Percentiles rank a stretch among this genome's conserved stretches.
phyloP scores from a whole-genome alignment of 169 alveolate species.

The Plasmodium berghei region DNA sequence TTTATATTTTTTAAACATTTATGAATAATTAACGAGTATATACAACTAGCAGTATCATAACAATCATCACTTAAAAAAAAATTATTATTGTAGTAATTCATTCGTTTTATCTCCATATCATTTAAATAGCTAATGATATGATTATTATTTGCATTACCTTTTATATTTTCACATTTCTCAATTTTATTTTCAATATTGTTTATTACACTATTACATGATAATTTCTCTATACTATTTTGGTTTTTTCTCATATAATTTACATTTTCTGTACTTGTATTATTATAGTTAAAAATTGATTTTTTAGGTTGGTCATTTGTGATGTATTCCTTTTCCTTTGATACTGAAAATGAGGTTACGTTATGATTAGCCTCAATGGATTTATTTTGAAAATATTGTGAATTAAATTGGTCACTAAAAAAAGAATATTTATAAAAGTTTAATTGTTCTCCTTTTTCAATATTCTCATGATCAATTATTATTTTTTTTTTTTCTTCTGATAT shows the following conservation, averaged over 20 bases:
- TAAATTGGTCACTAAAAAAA: neutral
- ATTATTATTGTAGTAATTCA: slow-evolving; percentile 47
- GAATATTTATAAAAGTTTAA: slow-evolving; percentile 18
- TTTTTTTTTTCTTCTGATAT: slow-evolving; percentile 71
- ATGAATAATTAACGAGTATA: slow-evolving; percentile 33
- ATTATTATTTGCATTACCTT: neutral
- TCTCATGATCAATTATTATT: slow-evolving; percentile 18
- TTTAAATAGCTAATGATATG: slow-evolving; percentile 13
- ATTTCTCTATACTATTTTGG: neutral
- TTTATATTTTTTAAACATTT: slow-evolving; percentile 56
- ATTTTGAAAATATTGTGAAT: neutral
- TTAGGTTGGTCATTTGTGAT: neutral
- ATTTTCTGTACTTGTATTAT: neutral
- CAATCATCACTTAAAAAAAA: slow-evolving; percentile 74
- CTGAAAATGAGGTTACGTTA: neutral
- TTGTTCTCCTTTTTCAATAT: neutral
- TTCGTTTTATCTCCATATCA: slow-evolving; percentile 58
- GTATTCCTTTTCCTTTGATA: neutral
- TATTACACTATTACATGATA: neutral
- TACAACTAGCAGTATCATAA: slow-evolving; percentile 67
- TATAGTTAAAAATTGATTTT: too few species aligned
- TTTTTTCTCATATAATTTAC: neutral
- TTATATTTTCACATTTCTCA: neutral
- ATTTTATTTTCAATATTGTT: neutral
- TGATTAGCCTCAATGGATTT: neutral